These are phyloP conservation scores for Fraxinus albicans DNA, from an alignment of 305 asterid species.

Conservation along the genomic window DNA sequence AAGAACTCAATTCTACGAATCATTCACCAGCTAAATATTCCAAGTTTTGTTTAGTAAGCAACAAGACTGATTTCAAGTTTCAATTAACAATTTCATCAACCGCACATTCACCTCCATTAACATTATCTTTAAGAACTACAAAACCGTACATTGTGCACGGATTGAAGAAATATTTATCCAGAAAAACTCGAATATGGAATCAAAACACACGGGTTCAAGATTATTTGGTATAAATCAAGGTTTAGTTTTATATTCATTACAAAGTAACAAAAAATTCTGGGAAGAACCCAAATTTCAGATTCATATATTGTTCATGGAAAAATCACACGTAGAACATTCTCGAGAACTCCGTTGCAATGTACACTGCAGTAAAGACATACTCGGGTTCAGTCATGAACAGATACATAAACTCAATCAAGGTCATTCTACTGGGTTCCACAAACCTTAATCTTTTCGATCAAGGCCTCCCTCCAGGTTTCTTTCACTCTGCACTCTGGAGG, in stretches of 20 bases:
- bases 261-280: neutral
- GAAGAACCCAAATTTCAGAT: neutral
- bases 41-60: neutral
- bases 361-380: constrained; percentile 20
- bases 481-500: constrained; percentile 59
- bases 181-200: neutral
- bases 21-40: neutral
- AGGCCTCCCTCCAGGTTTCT: constrained; percentile 44
- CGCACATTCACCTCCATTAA: neutral
- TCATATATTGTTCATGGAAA: neutral
- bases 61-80: neutral
- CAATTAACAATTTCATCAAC: neutral
- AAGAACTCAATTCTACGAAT: neutral
- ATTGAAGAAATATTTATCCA: neutral
- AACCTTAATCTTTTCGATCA: constrained; percentile 87
- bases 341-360: neutral
- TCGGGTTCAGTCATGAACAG: neutral
- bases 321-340: neutral
- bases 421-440: constrained; percentile 39
- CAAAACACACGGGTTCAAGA: neutral
- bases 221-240: too few species aligned
- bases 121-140: neutral
- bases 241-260: too few species aligned
- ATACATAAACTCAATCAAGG: constrained; percentile 35
- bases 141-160: neutral